These are phyloP conservation scores for Mortierella claussenii DNA, from an alignment of 192 early-diverging fungal species.

Conservation along the genomic window DNA sequence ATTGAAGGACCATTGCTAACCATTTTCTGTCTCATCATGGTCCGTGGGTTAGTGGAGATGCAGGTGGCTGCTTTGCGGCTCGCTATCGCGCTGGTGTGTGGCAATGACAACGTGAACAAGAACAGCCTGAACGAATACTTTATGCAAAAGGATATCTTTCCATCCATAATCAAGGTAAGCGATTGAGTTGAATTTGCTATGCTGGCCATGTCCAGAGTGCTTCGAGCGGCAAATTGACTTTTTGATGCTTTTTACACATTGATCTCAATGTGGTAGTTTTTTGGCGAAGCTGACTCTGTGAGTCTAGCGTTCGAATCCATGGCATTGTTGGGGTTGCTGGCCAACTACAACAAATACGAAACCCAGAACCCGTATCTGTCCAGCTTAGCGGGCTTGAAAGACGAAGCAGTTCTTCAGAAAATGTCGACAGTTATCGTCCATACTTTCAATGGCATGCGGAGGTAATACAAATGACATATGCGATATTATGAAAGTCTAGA, in stretches of 20 bases:
- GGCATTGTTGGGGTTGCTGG: slow-evolving; percentile 58
- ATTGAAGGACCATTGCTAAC: background rate
- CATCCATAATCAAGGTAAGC: slow-evolving; percentile 56
- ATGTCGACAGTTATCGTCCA: slow-evolving; percentile 22
- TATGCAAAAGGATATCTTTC: slow-evolving; percentile 61
- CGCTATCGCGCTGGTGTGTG: slow-evolving; percentile 56
- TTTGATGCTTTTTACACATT: background rate
- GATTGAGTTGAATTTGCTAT: no score
- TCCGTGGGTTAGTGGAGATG: slow-evolving; percentile 30
- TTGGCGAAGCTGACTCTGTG: slow-evolving; percentile 44
- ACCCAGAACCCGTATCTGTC: slow-evolving; percentile 58
- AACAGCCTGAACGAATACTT: slow-evolving; percentile 69
- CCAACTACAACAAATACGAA: slow-evolving; percentile 71
- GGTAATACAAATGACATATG: no score
- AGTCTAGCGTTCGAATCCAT: slow-evolving; percentile 54
- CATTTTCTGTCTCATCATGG: background rate
- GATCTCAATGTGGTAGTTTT: slow-evolving; percentile 23
- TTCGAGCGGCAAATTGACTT: no score
- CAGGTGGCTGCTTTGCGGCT: slow-evolving; percentile 49
- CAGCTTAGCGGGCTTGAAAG: slow-evolving; percentile 43
- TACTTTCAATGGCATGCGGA: slow-evolving; percentile 33
- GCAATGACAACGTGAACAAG: slow-evolving; percentile 68
- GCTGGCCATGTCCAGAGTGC: no score
- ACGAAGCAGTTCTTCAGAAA: slow-evolving; percentile 46
- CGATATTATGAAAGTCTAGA: no score